phyloP scores from a whole-genome alignment of 306 rosid genomes.

The Dryas octopetala region DNA sequence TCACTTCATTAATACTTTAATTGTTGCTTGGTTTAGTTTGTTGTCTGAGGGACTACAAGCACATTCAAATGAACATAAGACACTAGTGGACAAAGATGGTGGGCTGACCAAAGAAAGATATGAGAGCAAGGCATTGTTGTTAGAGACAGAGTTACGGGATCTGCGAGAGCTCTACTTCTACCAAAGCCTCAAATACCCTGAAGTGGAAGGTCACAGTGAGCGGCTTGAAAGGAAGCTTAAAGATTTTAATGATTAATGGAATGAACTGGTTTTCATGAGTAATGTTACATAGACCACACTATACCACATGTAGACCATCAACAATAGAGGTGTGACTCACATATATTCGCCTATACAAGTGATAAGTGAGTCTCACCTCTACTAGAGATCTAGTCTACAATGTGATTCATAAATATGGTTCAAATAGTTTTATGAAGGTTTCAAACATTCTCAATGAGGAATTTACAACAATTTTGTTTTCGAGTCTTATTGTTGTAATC shows the following conservation, averaged over 20 bases:
- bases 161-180: not conserved
- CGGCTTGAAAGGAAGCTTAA: slow-evolving; percentile 9
- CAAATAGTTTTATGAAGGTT: not conserved
- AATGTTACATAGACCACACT: not conserved
- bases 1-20: not conserved
- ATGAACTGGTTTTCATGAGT: not conserved
- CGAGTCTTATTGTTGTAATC: not conserved
- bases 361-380: no score
- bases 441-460: not conserved
- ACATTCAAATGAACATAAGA: not conserved
- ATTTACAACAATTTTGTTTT: not conserved
- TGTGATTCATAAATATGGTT: not conserved
- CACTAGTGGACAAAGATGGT: no score
- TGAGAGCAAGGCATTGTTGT: not conserved
- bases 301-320: no score
- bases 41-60: not conserved
- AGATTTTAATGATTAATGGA: not conserved
- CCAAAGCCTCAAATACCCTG: slow-evolving; percentile 4
- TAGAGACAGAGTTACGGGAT: not conserved
- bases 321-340: no score
- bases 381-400: not conserved
- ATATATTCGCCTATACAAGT: no score
- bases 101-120: not conserved
- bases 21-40: not conserved
- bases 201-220: not conserved